Base-by-base conservation (phyloP, 164 flowering plant genomes). In the Chloranthus sessilifolius region DNA sequence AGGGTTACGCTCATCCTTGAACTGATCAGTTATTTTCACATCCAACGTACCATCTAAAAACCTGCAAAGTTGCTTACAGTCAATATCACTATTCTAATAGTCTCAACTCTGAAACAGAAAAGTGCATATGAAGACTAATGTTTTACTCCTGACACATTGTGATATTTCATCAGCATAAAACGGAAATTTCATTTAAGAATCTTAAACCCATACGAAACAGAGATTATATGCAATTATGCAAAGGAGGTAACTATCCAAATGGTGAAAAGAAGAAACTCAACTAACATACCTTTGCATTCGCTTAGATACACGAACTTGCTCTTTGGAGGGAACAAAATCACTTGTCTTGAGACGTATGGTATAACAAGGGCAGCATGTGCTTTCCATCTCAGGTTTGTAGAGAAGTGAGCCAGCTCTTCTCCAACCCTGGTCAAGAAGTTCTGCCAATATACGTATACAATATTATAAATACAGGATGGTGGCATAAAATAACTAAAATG, bases 361-460 rank as follows among this genome's bases (percentile, higher is more conserved):
- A 70, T 88, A 88, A 30, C 82, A 50, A 24, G 92, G 92, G 59
- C 96, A 88, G 59, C 96, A 88, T 15, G 96, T 84, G 45, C 44
- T 74, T 53, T 80, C 80, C 96, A 84, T 80, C 57, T 84, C 88
- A 49, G 89, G 94, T 72, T 80, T 82, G 75, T 88, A 88, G 37
- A 88, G 74, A 56, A 60, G 81, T 63, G 60, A 70, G 24, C 96
- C 90, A 61, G 90, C 85, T 71, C 96, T 74, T 61, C 96, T 79
- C 96, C 90, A 85, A n/a, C 96, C 94, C 42, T 83, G 77, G 60
- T 88, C 94, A 58, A 88, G 83, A 52, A 85, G 88, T 59, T 74
- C 96, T 88, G 66, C 29, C n/a, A 43, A 59, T 20, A 23, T 6
- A 26, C n/a, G n/a, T 38, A 7, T 17, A 12, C 16, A 20, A 33